phyloP scores from a whole-genome alignment of 2,329 filamentous ascomycete genomes.

The Xylariales sp. region DNA sequence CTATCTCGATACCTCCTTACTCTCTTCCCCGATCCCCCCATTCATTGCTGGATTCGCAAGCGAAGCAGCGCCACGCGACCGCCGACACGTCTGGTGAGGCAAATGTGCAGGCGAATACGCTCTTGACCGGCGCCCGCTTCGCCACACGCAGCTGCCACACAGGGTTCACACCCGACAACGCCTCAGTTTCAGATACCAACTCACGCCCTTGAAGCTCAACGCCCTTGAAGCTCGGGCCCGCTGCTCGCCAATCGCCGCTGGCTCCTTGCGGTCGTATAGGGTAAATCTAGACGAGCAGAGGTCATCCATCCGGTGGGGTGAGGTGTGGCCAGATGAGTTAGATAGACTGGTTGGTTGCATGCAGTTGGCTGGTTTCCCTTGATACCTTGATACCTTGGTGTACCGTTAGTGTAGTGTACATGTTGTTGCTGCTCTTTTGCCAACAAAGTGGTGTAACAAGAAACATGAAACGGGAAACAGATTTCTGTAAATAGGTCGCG shows the following conservation, averaged over 20 bases:
- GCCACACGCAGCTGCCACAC: neutral
- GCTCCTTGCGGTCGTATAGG: neutral
- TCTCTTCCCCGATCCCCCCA: neutral
- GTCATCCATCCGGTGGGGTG: conserved; percentile 3
- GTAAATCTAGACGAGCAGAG: neutral
- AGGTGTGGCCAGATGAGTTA: neutral
- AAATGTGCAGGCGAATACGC: neutral
- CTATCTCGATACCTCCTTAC: neutral
- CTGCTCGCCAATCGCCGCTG: conserved; percentile 10
- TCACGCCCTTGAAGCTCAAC: neutral
- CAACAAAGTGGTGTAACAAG: conserved; percentile 5
- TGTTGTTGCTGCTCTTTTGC: neutral
- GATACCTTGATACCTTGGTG: neutral
- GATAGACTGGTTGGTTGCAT: conserved; percentile 7
- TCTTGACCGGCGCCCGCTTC: neutral
- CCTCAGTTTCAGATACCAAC: conserved; percentile 11
- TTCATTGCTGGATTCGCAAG: neutral
- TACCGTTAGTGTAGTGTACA: no score
- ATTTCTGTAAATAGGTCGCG: conserved; percentile 25
- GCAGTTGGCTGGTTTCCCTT: neutral
- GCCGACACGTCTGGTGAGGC: neutral
- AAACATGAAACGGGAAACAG: conserved; percentile 21
- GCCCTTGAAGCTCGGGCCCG: conserved; percentile 1
- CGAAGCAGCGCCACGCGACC: neutral
- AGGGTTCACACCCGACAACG: neutral